Conservation (phyloP, 306 rosid species). For the Quercus mongolica region DNA sequence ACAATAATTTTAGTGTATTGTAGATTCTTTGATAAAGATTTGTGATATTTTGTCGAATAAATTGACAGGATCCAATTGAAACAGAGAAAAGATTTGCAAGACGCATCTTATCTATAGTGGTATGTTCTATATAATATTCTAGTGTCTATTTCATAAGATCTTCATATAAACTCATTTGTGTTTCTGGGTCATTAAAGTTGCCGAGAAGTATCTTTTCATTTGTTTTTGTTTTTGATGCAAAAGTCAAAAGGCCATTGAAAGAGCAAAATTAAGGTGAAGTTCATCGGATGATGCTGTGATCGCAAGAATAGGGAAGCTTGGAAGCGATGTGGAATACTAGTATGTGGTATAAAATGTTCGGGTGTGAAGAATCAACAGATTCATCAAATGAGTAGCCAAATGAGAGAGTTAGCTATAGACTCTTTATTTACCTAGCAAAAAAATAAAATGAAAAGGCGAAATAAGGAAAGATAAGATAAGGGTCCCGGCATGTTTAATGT, state of each 20-base stretch:
- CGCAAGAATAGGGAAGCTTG: background rate
- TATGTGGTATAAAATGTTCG: background rate
- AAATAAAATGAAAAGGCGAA: too few species aligned
- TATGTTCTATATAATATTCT: conserved; percentile 35
- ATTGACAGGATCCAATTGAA: conserved; percentile 82
- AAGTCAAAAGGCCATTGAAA: background rate
- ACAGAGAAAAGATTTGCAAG: conserved; percentile 80
- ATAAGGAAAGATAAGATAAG: too few species aligned
- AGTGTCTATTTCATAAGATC: background rate
- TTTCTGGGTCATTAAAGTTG: background rate
- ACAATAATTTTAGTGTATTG: conserved; percentile 15
- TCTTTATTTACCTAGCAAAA: too few species aligned
- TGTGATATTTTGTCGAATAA: conserved; percentile 27
- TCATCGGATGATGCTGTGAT: background rate
- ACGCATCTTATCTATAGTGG: conserved; percentile 92
- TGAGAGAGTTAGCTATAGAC: too few species aligned
- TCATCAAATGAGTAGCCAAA: too few species aligned
- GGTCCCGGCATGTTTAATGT: too few species aligned
- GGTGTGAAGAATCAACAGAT: background rate
- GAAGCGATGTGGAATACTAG: background rate
- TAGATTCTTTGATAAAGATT: conserved; percentile 5
- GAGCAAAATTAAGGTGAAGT: background rate
- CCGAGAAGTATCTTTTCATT: background rate
- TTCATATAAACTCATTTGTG: background rate
- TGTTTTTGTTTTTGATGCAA: background rate